Percentiles rank a stretch among this genome's conserved stretches.
Conservation (phyloP, 2,329 filamentous ascomycete species). For the Tolypocladium endophyticum region DNA sequence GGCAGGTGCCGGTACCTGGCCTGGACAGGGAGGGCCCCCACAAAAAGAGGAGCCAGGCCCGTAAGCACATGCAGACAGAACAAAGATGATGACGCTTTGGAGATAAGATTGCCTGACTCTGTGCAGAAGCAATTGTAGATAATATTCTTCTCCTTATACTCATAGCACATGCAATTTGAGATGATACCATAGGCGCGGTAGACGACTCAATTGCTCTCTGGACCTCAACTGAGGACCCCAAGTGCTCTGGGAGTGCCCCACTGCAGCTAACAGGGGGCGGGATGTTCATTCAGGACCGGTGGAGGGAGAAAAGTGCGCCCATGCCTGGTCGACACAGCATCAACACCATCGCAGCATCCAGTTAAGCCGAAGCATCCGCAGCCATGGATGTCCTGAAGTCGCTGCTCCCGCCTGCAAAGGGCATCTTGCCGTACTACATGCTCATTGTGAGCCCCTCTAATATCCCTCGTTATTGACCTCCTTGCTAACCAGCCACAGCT, state of each 20-base stretch:
- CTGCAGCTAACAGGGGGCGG: not conserved
- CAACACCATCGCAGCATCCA: not conserved
- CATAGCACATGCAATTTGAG: not conserved
- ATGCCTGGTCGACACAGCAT: not conserved
- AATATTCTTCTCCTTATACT: not conserved
- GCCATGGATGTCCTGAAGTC: slow-evolving; percentile 34
- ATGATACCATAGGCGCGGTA: not conserved
- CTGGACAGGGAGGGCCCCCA: not conserved
- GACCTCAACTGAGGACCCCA: not conserved
- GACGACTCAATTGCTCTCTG: not conserved
- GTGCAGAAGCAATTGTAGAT: too few species aligned
- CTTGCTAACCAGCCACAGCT: slow-evolving; percentile 42
- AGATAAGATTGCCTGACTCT: not conserved
- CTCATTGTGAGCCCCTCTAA: slow-evolving; percentile 29
- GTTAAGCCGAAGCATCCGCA: not conserved
- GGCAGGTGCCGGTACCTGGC: not conserved
- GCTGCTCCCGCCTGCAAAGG: slow-evolving; percentile 38
- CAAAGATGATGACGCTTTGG: not conserved
- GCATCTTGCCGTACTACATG: slow-evolving; percentile 49
- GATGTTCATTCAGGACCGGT: too few species aligned
- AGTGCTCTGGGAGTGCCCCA: not conserved
- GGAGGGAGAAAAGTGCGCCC: not conserved
- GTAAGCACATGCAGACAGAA: not conserved
- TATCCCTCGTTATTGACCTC: not conserved
- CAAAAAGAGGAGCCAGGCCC: not conserved